phyloP scores from a whole-genome alignment of 257 asterid genomes.

The Penstemon davidsonii region DNA sequence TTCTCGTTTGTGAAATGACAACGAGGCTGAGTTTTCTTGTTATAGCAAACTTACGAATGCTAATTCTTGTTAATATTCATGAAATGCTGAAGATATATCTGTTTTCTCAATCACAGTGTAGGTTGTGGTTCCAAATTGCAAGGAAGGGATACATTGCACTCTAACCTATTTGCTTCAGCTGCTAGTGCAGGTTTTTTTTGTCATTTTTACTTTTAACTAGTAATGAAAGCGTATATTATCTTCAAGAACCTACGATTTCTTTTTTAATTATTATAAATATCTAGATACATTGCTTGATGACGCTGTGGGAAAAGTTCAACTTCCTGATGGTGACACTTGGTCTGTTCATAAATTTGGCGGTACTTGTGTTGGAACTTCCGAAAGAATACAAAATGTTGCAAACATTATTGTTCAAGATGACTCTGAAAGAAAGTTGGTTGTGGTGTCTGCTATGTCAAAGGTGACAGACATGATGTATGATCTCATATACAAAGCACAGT shows the following conservation, averaged over 20 bases:
- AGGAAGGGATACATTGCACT: slow-evolving; percentile 41
- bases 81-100: slow-evolving; percentile 20
- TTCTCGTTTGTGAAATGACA: slow-evolving; percentile 6
- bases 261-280: no score
- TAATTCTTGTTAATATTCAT: not conserved
- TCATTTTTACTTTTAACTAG: slow-evolving; percentile 8
- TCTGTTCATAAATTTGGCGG: slow-evolving; percentile 97
- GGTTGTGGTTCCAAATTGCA: slow-evolving; percentile 39
- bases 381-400: slow-evolving; percentile 83
- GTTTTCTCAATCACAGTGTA: slow-evolving; percentile 44
- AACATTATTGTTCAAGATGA: slow-evolving; percentile 68
- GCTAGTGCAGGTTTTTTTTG: slow-evolving; percentile 55
- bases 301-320: slow-evolving; percentile 49
- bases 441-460: slow-evolving; percentile 97
- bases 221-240: not conserved
- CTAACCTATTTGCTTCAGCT: slow-evolving; percentile 51
- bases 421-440: slow-evolving; percentile 78
- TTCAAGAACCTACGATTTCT: slow-evolving; percentile 12
- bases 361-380: slow-evolving; percentile 92
- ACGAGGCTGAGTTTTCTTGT: not conserved
- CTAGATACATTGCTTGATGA: slow-evolving; percentile 55
- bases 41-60: not conserved
- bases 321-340: slow-evolving; percentile 90
- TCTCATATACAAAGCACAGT: slow-evolving; percentile 79
- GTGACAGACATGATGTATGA: slow-evolving; percentile 98